A percentile compares a stretch with the other conserved stretches of the same genome.
These are phyloP conservation scores for Malassezia brasiliensis DNA, from an alignment of 1,284 basidiomycete species.

Conservation along the genomic window DNA sequence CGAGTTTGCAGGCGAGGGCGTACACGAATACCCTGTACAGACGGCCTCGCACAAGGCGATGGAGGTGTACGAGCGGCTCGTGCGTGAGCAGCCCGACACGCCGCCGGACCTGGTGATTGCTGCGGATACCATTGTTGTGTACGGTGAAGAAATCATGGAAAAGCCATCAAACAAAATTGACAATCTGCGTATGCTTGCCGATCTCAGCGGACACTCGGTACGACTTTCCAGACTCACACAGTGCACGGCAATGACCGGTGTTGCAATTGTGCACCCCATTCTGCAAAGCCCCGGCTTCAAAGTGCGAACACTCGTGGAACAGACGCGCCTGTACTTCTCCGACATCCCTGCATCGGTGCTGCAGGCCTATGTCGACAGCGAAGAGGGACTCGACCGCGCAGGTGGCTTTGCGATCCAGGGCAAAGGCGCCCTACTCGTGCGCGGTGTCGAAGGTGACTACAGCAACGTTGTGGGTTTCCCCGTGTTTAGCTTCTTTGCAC, in stretches of 20 bases:
- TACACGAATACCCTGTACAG: slow-evolving; percentile 81
- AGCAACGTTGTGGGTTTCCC: slow-evolving; percentile 88
- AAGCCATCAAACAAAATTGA: slow-evolving; percentile 73
- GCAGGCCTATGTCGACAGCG: slow-evolving; percentile 74
- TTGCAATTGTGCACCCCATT: slow-evolving; percentile 63
- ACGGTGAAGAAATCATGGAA: slow-evolving; percentile 59
- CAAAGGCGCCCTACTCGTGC: slow-evolving; percentile 66
- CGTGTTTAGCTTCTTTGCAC: slow-evolving; percentile 22
- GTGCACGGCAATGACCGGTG: slow-evolving; percentile 44
- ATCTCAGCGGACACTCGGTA: slow-evolving; percentile 57
- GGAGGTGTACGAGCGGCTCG: slow-evolving; percentile 37
- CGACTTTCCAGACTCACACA: slow-evolving; percentile 8
- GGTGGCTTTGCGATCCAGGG: slow-evolving; percentile 93
- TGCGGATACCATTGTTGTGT: slow-evolving; percentile 44
- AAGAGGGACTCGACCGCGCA: slow-evolving; percentile 80
- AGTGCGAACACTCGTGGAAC: slow-evolving; percentile 52
- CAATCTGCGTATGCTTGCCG: slow-evolving; percentile 75
- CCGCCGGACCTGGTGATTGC: slow-evolving; percentile 87
- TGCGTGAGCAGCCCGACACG: slow-evolving; percentile 61
- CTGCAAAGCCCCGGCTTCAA: slow-evolving; percentile 75
- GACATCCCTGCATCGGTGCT: slow-evolving; percentile 53
- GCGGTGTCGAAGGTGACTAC: slow-evolving; percentile 80
- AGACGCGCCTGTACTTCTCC: slow-evolving; percentile 45
- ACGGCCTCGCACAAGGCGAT: slow-evolving; percentile 74
- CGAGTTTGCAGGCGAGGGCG: slow-evolving; percentile 60